phyloP scores from a whole-genome alignment of 2,329 filamentous ascomycete species.

The Aspergillus ruber region DNA sequence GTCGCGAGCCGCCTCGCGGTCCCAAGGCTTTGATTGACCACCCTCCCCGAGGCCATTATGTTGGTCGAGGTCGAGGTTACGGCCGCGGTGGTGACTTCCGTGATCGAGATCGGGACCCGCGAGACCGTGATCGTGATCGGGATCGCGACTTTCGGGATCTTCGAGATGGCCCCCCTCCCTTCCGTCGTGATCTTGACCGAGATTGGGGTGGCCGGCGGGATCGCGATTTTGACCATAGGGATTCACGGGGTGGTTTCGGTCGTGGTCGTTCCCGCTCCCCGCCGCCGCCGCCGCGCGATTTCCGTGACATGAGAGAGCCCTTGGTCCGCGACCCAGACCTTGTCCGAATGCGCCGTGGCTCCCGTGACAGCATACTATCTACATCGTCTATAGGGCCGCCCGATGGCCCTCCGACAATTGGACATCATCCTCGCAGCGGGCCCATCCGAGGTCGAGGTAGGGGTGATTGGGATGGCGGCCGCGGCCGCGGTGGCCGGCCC shows the following conservation, averaged over 20 bases:
- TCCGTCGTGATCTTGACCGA: slow-evolving; percentile 37
- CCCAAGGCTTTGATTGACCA: slow-evolving; percentile 72
- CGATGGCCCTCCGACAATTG: slow-evolving; percentile 26
- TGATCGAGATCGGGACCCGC: slow-evolving; percentile 58
- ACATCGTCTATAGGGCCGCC: slow-evolving; percentile 31
- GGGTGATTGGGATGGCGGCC: slow-evolving; percentile 39
- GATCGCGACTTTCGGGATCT: slow-evolving; percentile 34
- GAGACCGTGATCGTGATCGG: slow-evolving; percentile 41
- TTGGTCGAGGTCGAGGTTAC: slow-evolving; percentile 41
- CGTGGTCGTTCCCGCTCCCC: slow-evolving; percentile 42
- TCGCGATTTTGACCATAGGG: slow-evolving; percentile 40
- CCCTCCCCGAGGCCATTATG: slow-evolving; percentile 47
- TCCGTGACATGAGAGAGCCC: slow-evolving; percentile 33
- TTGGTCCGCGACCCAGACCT: slow-evolving; percentile 32
- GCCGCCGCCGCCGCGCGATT: slow-evolving; percentile 29
- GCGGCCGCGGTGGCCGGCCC: slow-evolving; percentile 34
- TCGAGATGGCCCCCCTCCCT: slow-evolving; percentile 35
- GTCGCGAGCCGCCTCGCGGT: slow-evolving; percentile 70
- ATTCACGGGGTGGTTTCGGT: slow-evolving; percentile 38
- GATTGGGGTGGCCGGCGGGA: slow-evolving; percentile 42
- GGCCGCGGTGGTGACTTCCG: slow-evolving; percentile 27
- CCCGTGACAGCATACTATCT: slow-evolving; percentile 37
- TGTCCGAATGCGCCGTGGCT: slow-evolving; percentile 38
- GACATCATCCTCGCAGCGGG: slow-evolving; percentile 30
- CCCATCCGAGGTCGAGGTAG: slow-evolving; percentile 37